Percentiles rank a stretch among this genome's conserved stretches.
phyloP scores from a whole-genome alignment of 1,139 yeast species.

The Entelexis sorbosivorans region DNA sequence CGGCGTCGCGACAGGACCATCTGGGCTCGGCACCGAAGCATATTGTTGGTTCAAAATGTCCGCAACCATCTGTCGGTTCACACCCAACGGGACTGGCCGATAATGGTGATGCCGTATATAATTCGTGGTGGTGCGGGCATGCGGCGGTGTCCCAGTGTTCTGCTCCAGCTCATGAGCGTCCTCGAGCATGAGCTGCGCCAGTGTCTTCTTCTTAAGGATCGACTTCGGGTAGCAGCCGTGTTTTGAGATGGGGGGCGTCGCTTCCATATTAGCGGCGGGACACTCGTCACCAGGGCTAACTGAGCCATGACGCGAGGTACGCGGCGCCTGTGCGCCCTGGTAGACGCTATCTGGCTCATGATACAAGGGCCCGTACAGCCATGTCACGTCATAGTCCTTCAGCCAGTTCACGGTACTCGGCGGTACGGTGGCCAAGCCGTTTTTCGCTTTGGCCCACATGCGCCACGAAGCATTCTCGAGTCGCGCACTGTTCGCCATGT shows the following conservation, averaged over 20 bases:
- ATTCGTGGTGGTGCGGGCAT: constrained; percentile 17
- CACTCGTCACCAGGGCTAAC: neutral
- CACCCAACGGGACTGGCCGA: constrained; percentile 30
- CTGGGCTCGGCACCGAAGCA: constrained; percentile 3
- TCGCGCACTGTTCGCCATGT: constrained; percentile 47
- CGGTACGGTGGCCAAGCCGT: constrained; percentile 57
- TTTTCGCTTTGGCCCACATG: constrained; percentile 75
- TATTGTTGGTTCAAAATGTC: constrained; percentile 30
- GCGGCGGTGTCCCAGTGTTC: constrained; percentile 25
- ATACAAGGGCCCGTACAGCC: constrained; percentile 77
- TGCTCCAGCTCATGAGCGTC: constrained; percentile 21
- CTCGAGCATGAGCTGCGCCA: constrained; percentile 57
- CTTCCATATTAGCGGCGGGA: neutral
- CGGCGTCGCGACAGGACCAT: constrained; percentile 5
- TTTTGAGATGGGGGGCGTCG: neutral
- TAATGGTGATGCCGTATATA: constrained; percentile 34
- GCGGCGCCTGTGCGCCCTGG: constrained; percentile 4
- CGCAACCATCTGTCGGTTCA: constrained; percentile 28
- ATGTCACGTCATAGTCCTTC: constrained; percentile 71
- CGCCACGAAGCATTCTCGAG: constrained; percentile 80
- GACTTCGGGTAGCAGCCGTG: constrained; percentile 35
- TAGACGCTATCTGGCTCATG: constrained; percentile 30
- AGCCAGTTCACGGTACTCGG: constrained; percentile 76
- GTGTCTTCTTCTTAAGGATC: constrained; percentile 69
- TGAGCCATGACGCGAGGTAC: neutral